These are phyloP conservation scores for Apiotrichum veenhuisii DNA, from an alignment of 1,284 basidiomycete genomes.

Conservation along the genomic window DNA sequence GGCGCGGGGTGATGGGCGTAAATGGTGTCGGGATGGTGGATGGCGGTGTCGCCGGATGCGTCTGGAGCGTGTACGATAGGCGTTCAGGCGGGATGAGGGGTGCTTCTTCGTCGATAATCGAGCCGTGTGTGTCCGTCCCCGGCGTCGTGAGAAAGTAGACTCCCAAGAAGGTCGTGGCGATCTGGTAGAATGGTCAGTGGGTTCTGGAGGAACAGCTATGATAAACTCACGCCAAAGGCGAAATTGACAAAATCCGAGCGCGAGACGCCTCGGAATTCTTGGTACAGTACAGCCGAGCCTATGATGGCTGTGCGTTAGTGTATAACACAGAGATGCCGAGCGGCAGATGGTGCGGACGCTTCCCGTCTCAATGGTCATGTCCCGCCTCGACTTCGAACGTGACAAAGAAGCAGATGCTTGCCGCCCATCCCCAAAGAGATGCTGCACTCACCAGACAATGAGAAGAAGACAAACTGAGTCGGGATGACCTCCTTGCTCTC, in stretches of 20 bases:
- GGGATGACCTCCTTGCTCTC: constrained; percentile 88
- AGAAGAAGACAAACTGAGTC: constrained; percentile 82
- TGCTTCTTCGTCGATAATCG: constrained; percentile 19
- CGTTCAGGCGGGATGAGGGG: constrained; percentile 20
- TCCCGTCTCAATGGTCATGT: too few relatives aligned
- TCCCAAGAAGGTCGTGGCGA: constrained; percentile 51
- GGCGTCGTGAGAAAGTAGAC: constrained; percentile 60
- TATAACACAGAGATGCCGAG: too few relatives aligned
- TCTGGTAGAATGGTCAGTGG: constrained; percentile 48
- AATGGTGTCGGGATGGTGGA: neutral
- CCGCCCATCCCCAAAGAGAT: neutral
- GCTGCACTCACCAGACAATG: constrained; percentile 39
- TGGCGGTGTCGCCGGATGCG: neutral
- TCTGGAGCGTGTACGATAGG: neutral
- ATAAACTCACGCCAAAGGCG: constrained; percentile 42
- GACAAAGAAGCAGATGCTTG: too few relatives aligned
- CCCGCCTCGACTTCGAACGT: too few relatives aligned
- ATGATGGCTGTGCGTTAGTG: constrained; percentile 65
- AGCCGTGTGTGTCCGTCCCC: neutral
- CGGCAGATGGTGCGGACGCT: too few relatives aligned
- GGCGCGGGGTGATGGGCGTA: neutral
- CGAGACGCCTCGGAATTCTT: constrained; percentile 77
- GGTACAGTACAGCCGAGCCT: constrained; percentile 88
- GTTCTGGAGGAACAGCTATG: neutral
- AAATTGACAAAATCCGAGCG: constrained; percentile 70